Conservation (phyloP, 2,329 filamentous ascomycete species). For the Akanthomyces muscarius region DNA sequence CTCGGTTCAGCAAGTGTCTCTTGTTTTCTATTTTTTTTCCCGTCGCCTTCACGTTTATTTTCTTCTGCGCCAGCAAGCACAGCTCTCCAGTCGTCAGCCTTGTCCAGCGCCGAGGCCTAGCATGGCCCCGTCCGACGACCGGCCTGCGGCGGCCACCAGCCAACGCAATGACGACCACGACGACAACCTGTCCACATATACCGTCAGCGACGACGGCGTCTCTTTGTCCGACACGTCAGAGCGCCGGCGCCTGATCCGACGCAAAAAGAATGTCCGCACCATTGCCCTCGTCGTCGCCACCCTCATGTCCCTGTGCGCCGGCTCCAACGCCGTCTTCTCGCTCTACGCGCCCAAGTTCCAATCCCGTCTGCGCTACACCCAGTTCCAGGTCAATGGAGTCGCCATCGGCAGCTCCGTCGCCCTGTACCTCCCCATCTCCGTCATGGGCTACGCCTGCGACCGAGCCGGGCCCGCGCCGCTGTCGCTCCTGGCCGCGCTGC, state of each 20-base stretch:
- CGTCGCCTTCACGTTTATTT: background rate
- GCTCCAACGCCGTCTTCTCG: conserved; percentile 89
- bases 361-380: conserved; percentile 78
- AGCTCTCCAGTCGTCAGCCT: background rate
- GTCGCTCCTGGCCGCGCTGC: conserved; percentile 63
- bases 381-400: conserved; percentile 87
- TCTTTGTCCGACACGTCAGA: conserved; percentile 9
- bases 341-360: conserved; percentile 91
- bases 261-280: conserved; percentile 35
- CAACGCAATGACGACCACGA: conserved; percentile 7
- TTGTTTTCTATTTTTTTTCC: background rate
- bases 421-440: conserved; percentile 86
- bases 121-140: conserved; percentile 10
- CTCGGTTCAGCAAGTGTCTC: too few relatives aligned
- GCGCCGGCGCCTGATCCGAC: conserved; percentile 25
- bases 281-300: conserved; percentile 53
- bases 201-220: conserved; percentile 14
- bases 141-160: background rate
- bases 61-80: too few relatives aligned
- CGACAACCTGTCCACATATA: conserved; percentile 14
- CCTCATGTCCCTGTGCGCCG: conserved; percentile 68
- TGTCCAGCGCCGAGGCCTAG: conserved; percentile 4
- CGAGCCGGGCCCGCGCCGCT: conserved; percentile 76
- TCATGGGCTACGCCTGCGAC: conserved; percentile 90
- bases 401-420: conserved; percentile 82